phyloP scores from a whole-genome alignment of 208 protist genomes.

The Crithidia sp. region DNA sequence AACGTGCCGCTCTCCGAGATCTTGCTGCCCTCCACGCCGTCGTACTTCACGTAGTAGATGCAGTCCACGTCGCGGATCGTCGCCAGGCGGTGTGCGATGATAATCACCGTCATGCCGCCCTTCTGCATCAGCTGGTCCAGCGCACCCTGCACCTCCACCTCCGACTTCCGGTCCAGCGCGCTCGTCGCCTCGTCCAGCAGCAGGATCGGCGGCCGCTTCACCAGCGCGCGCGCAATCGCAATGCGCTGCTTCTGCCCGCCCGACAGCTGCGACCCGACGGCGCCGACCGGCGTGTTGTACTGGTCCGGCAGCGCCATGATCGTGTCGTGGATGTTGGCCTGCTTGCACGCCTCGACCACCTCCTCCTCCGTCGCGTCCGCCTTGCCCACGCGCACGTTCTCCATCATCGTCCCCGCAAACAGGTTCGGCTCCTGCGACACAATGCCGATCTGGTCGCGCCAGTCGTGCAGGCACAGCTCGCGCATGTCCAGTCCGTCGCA shows the following conservation, averaged over 20 bases:
- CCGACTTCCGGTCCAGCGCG: conserved; percentile 79
- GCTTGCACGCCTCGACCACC: conserved; percentile 51
- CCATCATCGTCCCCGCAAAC: conserved; percentile 88
- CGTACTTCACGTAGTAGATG: conserved; percentile 76
- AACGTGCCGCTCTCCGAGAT: conserved; percentile 67
- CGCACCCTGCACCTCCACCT: conserved; percentile 67
- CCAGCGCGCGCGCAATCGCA: conserved; percentile 68
- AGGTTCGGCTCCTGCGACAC: conserved; percentile 90
- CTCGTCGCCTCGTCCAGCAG: conserved; percentile 87
- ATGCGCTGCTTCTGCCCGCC: conserved; percentile 80
- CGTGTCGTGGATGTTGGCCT: conserved; percentile 58
- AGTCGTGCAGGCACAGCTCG: conserved; percentile 50
- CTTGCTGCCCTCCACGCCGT: conserved; percentile 51
- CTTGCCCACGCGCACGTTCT: conserved; percentile 91
- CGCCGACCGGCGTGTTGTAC: conserved; percentile 67
- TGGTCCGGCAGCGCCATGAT: conserved; percentile 49
- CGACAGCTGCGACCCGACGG: conserved; percentile 71
- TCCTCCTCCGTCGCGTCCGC: conserved; percentile 65
- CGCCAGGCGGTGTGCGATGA: conserved; percentile 89
- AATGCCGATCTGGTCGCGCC: conserved; percentile 75
- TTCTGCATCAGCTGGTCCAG: conserved; percentile 68
- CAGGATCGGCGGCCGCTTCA: conserved; percentile 60
- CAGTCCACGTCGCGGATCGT: conserved; percentile 88
- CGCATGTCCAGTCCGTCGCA: conserved; percentile 63
- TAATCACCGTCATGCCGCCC: conserved; percentile 65